phyloP scores from a whole-genome alignment of 495 filamentous ascomycete genomes.

The Podospora pseudocomata region DNA sequence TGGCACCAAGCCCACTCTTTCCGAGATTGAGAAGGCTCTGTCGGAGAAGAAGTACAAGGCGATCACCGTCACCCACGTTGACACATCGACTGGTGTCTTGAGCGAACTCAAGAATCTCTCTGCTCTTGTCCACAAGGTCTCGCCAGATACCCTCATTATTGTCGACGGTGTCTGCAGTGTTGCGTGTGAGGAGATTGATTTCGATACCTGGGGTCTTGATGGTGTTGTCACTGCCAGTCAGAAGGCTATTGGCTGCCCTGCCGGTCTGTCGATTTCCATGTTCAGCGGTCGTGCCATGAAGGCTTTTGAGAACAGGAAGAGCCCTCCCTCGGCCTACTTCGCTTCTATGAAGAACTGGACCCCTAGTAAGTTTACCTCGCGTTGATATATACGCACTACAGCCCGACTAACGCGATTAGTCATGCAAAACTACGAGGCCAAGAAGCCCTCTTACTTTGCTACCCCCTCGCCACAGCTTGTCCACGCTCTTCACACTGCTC shows the following conservation, averaged over 20 bases:
- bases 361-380: slow-evolving; percentile 56
- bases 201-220: slow-evolving; percentile 92
- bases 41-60: slow-evolving; percentile 86
- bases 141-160: slow-evolving; percentile 82
- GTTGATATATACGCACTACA: neutral
- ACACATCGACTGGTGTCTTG: slow-evolving; percentile 93
- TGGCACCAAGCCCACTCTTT: slow-evolving; percentile 81
- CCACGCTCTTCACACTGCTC: slow-evolving; percentile 89
- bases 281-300: slow-evolving; percentile 86
- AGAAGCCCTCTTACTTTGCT: slow-evolving; percentile 96
- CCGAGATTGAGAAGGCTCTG: slow-evolving; percentile 81
- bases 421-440: slow-evolving; percentile 97
- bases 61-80: slow-evolving; percentile 92
- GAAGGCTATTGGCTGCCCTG: slow-evolving; percentile 94
- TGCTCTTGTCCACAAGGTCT: slow-evolving; percentile 76
- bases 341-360: slow-evolving; percentile 96
- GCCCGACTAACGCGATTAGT: slow-evolving; percentile 41
- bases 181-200: slow-evolving; percentile 89
- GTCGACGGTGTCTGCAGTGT: slow-evolving; percentile 98
- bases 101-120: slow-evolving; percentile 82
- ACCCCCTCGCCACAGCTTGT: slow-evolving; percentile 93
- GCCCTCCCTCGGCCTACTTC: slow-evolving; percentile 81
- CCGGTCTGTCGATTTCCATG: slow-evolving; percentile 90
- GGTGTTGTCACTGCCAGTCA: slow-evolving; percentile 91
- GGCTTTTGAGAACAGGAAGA: slow-evolving; percentile 71